Evolutionary conservation across 495 filamentous ascomycete species (phyloP), one percentile per base, ranked within the genome.

Genomic region (Cenococcum geophilum): DNA sequence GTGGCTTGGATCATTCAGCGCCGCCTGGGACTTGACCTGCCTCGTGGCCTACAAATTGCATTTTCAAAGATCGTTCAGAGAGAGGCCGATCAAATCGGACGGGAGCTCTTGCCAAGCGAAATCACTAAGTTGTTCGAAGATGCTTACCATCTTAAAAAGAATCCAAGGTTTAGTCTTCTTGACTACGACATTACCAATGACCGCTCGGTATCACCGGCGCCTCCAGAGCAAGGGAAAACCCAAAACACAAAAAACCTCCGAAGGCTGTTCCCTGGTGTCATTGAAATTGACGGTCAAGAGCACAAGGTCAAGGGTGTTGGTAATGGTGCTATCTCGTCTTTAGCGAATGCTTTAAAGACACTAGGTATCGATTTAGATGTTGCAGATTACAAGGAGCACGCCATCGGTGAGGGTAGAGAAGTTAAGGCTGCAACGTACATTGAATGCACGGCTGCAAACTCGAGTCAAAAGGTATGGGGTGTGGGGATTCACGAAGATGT

Each of bases 401-500:
- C 91, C 25, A 89, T 97, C 65, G 91, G 90, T 58, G 76, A 79
- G 11, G 88, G 89, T 49, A 80, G 80, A 57, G 86, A 91, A 53
- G 87, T 88, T 66, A 96, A 93, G 79, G 92, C 91, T 42, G 92
- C 89, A 16, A 91, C 90, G 12, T 98, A 91, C 67, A 96, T 98
- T 60, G 88, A 97, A 74, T 95, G 91, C 73, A 88, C 83, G 43
- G 82, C 87, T 40, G 76, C 83, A n/a, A 84, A 84, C 18, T 83
- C 78, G 48, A 78, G 78, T 34, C 77, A 88, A 66, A 86, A 80
- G 66, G 89, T 96, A 11, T 98, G 93, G 95, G 93, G 93, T 65
- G 89, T 98, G 21, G 93, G 92, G 54, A 89, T 98, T 63, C 89
- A 97, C 73, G 86, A 92, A 68, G 93, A 98, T 76, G 89, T 95